Evolutionary conservation across 495 filamentous ascomycete species (phyloP), one percentile per base, ranked within the genome.

Genomic region (Evansstolkia leycettana): DNA sequence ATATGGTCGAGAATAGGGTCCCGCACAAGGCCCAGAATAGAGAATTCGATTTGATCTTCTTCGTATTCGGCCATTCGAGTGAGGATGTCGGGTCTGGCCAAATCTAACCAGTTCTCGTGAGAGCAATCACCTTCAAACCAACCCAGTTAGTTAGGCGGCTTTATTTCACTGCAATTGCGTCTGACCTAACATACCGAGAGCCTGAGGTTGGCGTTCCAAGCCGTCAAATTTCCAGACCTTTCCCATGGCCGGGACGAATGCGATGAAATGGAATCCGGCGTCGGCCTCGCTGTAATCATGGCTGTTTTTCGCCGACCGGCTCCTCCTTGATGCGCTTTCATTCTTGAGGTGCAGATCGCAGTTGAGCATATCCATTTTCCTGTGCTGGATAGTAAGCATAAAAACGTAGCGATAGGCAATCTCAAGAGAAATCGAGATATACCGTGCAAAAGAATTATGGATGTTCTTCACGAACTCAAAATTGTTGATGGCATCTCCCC

Each of bases 221-320:
- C 90, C 90, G 50, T 98, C 90, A 5, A 98, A 76, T 41, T 85
- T 82, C 85, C 87, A 98, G 11, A 94, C 69, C 23, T 74, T 62
- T 5, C 73, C 76, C 26, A 74, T 64, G 12, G 80, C 70, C 9
- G 89, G 86, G 28, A 95, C 78, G 48, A 83, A 94, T 3, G 86
- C 87, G 42, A 93, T 81, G 52, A 89, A 98, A 48, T 98, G 90
- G 44, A 79, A 90, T 1, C 66, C 72, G 2, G 61, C 54, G 28
- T 79, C 72, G 0, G 62, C 60, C 5, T 71, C 56, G 9, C 57
- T 52, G 8, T 64, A 57, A 24, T 62, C 56, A 6, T 52, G 46
- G 1, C 35, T 51, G 12, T 53, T 42, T 36, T 64, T 64, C 0
- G 41, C 45, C 14, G 59, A 49, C 5, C 46, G 42, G 28, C 47